Percentiles rank a stretch among this genome's conserved stretches.
phyloP scores from a whole-genome alignment of 129 eudicot species.

The Pittosporum tobira region DNA sequence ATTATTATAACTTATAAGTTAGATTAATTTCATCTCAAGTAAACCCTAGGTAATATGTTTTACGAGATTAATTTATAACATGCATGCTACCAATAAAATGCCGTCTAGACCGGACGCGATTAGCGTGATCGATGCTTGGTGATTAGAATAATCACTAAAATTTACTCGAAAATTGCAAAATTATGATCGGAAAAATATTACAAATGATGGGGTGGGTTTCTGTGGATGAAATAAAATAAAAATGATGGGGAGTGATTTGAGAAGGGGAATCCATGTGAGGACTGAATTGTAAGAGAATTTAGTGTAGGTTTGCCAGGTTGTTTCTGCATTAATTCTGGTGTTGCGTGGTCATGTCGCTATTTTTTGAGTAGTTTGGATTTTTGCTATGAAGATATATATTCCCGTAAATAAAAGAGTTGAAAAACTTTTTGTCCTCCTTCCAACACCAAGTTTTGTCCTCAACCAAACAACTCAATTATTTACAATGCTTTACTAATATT shows the following conservation, averaged over 20 bases:
- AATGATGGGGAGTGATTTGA: background rate
- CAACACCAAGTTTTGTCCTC: slow-evolving; percentile 14
- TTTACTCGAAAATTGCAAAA: background rate
- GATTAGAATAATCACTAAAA: no score
- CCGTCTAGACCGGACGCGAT: no score
- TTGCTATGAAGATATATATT: background rate
- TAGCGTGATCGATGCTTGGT: no score
- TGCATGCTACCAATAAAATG: no score
- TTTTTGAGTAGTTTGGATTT: slow-evolving; percentile 1
- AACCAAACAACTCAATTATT: slow-evolving; percentile 1
- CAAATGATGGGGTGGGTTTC: background rate
- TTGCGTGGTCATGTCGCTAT: slow-evolving; percentile 17
- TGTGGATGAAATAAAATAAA: background rate
- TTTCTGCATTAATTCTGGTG: slow-evolving; percentile 6
- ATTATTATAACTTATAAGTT: no score
- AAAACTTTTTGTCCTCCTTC: slow-evolving; percentile 3
- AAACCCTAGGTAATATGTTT: background rate
- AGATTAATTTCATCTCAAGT: background rate
- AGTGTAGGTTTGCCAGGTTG: slow-evolving; percentile 12
- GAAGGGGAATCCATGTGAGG: slow-evolving; percentile 7
- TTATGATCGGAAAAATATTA: background rate
- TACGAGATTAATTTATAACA: no score
- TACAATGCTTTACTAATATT: background rate
- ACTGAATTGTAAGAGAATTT: background rate
- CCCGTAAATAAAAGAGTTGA: background rate